Evolutionary conservation across 2,329 filamentous ascomycete genomes (phyloP).

Genomic region (Cyanodermella asteris): DNA sequence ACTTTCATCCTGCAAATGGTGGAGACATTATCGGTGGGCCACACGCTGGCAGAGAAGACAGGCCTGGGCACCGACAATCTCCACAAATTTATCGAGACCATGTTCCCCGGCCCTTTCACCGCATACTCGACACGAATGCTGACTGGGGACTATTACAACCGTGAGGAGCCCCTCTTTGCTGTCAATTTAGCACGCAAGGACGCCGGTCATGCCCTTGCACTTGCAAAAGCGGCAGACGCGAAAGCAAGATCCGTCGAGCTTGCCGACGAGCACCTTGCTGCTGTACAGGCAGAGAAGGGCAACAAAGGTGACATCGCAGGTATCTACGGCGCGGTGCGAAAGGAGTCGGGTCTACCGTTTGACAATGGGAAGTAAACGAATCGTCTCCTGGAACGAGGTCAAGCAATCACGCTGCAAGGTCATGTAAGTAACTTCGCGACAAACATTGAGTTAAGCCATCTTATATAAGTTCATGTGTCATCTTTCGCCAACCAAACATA

Average conservation of each 20-base stretch:
- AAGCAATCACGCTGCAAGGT: no score
- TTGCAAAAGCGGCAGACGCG: conserved; percentile 42
- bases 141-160: conserved; percentile 9
- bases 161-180: conserved; percentile 45
- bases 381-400: no score
- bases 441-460: no score
- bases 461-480: no score
- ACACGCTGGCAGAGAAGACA: conserved; percentile 2
- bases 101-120: conserved; percentile 55
- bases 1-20: conserved; percentile 1
- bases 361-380: no score
- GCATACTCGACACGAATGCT: conserved; percentile 57
- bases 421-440: no score
- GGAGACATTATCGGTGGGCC: conserved; percentile 1
- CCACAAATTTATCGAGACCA: conserved; percentile 21
- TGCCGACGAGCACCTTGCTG: conserved; percentile 44
- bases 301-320: conserved; percentile 56
- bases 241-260: conserved; percentile 43
- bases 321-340: conserved; percentile 60
- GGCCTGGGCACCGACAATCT: conserved; percentile 1
- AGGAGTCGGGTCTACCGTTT: conserved; percentile 52
- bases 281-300: conserved; percentile 47
- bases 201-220: conserved; percentile 44
- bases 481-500: no score
- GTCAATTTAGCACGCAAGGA: conserved; percentile 73